Evolutionary conservation across 2,329 filamentous ascomycete genomes (phyloP), one percentile per base, ranked within the genome.

Genomic region (Monilinia fructigena): DNA sequence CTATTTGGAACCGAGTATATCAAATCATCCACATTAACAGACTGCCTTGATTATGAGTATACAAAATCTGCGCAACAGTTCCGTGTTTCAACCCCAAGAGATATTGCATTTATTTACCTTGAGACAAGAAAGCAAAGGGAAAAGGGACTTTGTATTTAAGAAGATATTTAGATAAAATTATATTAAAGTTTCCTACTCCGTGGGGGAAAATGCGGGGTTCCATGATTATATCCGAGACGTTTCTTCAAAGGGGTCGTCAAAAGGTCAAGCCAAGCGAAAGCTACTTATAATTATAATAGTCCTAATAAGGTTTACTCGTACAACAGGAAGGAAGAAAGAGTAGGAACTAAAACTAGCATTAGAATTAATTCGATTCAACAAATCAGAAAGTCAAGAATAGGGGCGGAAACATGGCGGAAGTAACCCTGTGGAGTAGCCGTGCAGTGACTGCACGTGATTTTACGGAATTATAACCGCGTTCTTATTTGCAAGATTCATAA

Each of bases 401-500:
- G 50, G 50, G 50, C 23, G 23, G 50, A 53, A 18, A 20, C 35
- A 54, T 8, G 6, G 12, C 56, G 42, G 56, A 59, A 47, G 35
- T 23, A 2, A 4, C 20, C 56, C 31, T 5, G 52, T 18, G 11
- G 5, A 12, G 6, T 18, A 18, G 20, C 20, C 16, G 45, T 20
- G 5, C 10, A 20, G 31, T 35, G 16, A 4, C 42, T 18, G 14
- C n/a, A 42, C 23, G 14, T 45, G 55, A 20, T 42, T 26, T 26
- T 28, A n/a, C 52, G 55, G 38, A 56, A 56, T 56, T 56, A 28
- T 23, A 47, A 16, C 56, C 56, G 56, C 56, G 16, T 10, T 35
- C 14, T 11, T 10, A 35, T 16, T 23, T n/a, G n/a, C 18, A 14
- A 5, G 18, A 45, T 45, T 28, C 1, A 47, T 18, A 1, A 47